Conservation (phyloP, 768 basidiomycete genomes). For the Rubroboletus satanas region DNA sequence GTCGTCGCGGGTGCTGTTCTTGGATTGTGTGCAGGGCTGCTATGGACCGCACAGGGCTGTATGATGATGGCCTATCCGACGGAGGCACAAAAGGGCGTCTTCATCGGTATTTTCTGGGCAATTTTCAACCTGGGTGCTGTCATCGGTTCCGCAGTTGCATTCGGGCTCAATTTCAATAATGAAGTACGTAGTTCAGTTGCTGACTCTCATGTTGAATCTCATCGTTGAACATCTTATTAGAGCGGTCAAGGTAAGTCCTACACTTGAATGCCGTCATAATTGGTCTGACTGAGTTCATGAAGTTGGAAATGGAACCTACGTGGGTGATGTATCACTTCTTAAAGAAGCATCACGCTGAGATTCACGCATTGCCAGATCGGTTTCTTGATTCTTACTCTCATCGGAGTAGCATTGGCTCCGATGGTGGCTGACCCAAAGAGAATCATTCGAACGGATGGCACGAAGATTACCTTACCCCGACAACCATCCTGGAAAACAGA, state of each 20-base stretch:
- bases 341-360: not conserved
- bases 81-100: slow-evolving; percentile 71
- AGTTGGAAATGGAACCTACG: slow-evolving; percentile 76
- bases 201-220: not conserved
- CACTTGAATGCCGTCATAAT: not conserved
- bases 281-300: slow-evolving; percentile 1
- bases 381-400: slow-evolving; percentile 68
- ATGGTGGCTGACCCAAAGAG: slow-evolving; percentile 69
- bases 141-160: slow-evolving; percentile 70
- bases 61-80: slow-evolving; percentile 83
- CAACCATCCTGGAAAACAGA: slow-evolving; percentile 80
- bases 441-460: slow-evolving; percentile 74
- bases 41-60: slow-evolving; percentile 86
- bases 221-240: slow-evolving; percentile 12
- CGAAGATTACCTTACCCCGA: slow-evolving; percentile 54
- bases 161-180: slow-evolving; percentile 67
- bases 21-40: slow-evolving; percentile 64
- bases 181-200: slow-evolving; percentile 37
- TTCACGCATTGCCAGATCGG: slow-evolving; percentile 49
- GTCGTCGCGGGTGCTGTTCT: slow-evolving; percentile 70
- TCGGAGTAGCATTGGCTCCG: slow-evolving; percentile 64
- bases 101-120: slow-evolving; percentile 78
- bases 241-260: slow-evolving; percentile 27
- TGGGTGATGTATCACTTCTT: slow-evolving; percentile 32
- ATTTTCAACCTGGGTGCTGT: slow-evolving; percentile 83